phyloP scores from a whole-genome alignment of 306 rosid species.

The Spatholobus suberectus region DNA sequence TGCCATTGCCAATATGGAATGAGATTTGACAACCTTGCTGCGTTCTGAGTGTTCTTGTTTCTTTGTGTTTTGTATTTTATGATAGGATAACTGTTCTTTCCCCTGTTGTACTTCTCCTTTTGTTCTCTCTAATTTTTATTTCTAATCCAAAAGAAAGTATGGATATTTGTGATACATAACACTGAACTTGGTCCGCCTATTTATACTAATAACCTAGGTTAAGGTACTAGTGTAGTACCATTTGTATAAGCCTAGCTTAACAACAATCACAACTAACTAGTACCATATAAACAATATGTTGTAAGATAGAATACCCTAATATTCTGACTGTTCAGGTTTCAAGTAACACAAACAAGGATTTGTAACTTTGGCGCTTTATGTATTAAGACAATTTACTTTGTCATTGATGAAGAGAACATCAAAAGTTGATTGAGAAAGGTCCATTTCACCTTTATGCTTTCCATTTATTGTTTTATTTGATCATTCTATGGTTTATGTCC shows the following conservation, averaged over 20 bases:
- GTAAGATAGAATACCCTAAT: not conserved
- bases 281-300: constrained; percentile 10
- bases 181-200: constrained; percentile 2
- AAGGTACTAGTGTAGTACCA: constrained; percentile 11
- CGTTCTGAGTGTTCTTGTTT: constrained; percentile 12
- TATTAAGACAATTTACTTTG: constrained; percentile 22
- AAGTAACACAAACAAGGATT: constrained; percentile 2
- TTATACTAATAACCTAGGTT: not conserved
- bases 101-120: not conserved
- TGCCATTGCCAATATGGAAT: not conserved
- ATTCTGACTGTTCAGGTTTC: constrained; percentile 5
- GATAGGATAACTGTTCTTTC: not conserved
- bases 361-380: constrained; percentile 15
- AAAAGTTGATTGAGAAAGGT: constrained; percentile 4
- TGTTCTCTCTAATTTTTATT: not conserved
- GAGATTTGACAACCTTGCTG: not conserved
- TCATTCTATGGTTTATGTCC: constrained; percentile 1
- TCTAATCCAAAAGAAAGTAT: not conserved
- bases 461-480: constrained; percentile 10
- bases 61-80: not conserved
- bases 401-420: not conserved
- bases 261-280: not conserved
- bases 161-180: not conserved
- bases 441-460: constrained; percentile 21
- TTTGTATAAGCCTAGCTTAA: not conserved